Evolutionary conservation across 1,284 basidiomycete species (phyloP).

Genomic region (Cutaneotrichosporon sp.): DNA sequence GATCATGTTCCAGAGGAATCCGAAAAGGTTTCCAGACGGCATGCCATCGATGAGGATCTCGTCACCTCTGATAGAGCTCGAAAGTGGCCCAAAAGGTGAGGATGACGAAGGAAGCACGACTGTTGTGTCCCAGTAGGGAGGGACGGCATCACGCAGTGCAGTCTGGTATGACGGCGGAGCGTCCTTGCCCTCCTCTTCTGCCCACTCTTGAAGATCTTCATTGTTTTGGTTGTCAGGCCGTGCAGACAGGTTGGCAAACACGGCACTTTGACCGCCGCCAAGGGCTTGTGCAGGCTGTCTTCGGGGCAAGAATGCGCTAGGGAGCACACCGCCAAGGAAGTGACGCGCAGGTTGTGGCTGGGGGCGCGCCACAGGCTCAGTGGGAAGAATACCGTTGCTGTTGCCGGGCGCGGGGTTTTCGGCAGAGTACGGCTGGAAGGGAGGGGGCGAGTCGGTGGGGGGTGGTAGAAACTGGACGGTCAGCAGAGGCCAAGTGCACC

Average conservation of each 20-base stretch:
- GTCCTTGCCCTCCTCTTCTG: slow-evolving; percentile 71
- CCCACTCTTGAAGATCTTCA: too few relatives aligned
- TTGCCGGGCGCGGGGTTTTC: slow-evolving; percentile 64
- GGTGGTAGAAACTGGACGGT: slow-evolving; percentile 52
- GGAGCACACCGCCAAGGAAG: slow-evolving; percentile 65
- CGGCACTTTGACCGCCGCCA: slow-evolving; percentile 81
- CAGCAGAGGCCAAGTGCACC: too few relatives aligned
- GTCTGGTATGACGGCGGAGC: slow-evolving; percentile 83
- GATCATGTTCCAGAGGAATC: slow-evolving; percentile 55
- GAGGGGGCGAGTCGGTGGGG: slow-evolving; percentile 67
- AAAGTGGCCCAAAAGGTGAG: slow-evolving; percentile 50
- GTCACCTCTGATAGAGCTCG: slow-evolving; percentile 49
- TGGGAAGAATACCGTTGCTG: slow-evolving; percentile 68
- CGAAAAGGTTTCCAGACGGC: slow-evolving; percentile 53
- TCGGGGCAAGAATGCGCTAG: slow-evolving; percentile 64
- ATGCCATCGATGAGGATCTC: slow-evolving; percentile 57
- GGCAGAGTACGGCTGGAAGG: slow-evolving; percentile 59
- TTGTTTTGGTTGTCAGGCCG: slow-evolving; percentile 60
- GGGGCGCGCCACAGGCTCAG: slow-evolving; percentile 50
- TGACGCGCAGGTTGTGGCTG: slow-evolving; percentile 56
- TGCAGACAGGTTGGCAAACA: slow-evolving; percentile 91
- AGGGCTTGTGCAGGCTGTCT: slow-evolving; percentile 30
- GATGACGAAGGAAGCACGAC: slow-evolving; percentile 60
- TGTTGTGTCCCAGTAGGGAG: slow-evolving; percentile 96
- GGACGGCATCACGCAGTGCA: slow-evolving; percentile 85